Conservation (phyloP, 1,284 basidiomycete species). For the Cutaneotrichosporon sp. region DNA sequence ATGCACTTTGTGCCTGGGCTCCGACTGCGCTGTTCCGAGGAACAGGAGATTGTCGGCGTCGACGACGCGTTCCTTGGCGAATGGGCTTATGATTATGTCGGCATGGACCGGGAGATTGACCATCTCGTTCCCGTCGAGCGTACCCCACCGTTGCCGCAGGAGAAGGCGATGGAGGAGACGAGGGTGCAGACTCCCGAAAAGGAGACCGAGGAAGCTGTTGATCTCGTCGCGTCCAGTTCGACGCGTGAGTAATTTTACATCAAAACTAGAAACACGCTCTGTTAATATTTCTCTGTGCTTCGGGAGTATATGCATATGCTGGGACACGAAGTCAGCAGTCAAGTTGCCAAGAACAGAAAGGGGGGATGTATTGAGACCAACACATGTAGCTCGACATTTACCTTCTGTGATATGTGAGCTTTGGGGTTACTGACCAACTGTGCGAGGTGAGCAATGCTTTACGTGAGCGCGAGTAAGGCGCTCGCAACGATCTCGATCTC, state of each 20-base stretch:
- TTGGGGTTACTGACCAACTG: too few relatives aligned
- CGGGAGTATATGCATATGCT: slow-evolving; percentile 2
- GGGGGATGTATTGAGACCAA: too few relatives aligned
- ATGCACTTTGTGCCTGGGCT: slow-evolving; percentile 91
- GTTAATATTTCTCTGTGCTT: slow-evolving; percentile 3
- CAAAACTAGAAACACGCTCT: neutral
- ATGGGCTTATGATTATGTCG: slow-evolving; percentile 79
- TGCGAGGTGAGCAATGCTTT: too few relatives aligned
- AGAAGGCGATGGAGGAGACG: slow-evolving; percentile 10
- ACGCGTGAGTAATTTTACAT: neutral
- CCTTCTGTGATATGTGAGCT: too few relatives aligned
- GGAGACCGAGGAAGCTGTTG: neutral
- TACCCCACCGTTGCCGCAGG: neutral
- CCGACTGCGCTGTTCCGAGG: slow-evolving; percentile 73
- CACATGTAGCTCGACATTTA: too few relatives aligned
- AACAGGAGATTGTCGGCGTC: slow-evolving; percentile 86
- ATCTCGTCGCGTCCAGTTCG: neutral
- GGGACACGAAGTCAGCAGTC: too few relatives aligned
- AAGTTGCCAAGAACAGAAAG: too few relatives aligned
- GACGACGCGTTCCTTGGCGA: slow-evolving; percentile 94
- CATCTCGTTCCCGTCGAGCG: neutral
- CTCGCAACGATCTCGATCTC: too few relatives aligned
- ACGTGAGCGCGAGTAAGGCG: too few relatives aligned
- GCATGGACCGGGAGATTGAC: slow-evolving; percentile 62
- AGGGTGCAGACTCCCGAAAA: slow-evolving; percentile 8